Base-by-base conservation (phyloP, 495 filamentous ascomycete genomes). In the Coniosporium apollinis region DNA sequence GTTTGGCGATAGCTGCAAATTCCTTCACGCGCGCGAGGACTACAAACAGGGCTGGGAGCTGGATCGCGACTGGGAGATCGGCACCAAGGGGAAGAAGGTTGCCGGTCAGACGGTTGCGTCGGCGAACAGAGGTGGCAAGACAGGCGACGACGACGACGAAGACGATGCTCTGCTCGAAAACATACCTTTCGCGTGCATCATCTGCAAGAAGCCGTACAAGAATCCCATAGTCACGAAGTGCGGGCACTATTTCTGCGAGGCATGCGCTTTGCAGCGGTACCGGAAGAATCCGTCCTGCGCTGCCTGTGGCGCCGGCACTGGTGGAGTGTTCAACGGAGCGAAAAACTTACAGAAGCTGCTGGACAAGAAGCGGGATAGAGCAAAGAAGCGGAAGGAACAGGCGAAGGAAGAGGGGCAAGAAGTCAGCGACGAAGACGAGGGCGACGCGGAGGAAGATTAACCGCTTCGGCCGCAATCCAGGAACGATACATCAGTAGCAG, bases 1-100 rank as follows among this genome's bases (percentile, higher is more conserved):
- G 1, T 87, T 79, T 38, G 79, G 77, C 3, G 76, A 84, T 39
- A 69, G 56, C n/a, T 92, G 85, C 60, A 91, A 87, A 51, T 96
- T 82, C 58, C 53, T 86, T 2, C 87, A 97, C 49, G 70, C 72
- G 1, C 68, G 91, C 8, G 82, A 91, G 45, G 81, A 89, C 54
- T 87, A 91, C 50, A 79, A 82, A 30, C 77, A 83, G 56, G 89
- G 89, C 2, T 97, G 91, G 91, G 82, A 96, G 49, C 60, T 96
- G 8, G 89, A 97, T 53, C 64, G 67, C 9, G 91, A 96, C 15
- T 97, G 89, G 89, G 89, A 96, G 51, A 74, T 69, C 20, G 70
- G 69, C 2, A 82, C 72, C 4, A 83, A 84, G 44, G 77, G 78
- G 16, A 83, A 83, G 52, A 72, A 74, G 25, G 38, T 72, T 1